Percentiles rank a stretch among this genome's conserved stretches.
phyloP scores from a whole-genome alignment of 1,284 basidiomycete species.

The Austroboletus niveus region DNA sequence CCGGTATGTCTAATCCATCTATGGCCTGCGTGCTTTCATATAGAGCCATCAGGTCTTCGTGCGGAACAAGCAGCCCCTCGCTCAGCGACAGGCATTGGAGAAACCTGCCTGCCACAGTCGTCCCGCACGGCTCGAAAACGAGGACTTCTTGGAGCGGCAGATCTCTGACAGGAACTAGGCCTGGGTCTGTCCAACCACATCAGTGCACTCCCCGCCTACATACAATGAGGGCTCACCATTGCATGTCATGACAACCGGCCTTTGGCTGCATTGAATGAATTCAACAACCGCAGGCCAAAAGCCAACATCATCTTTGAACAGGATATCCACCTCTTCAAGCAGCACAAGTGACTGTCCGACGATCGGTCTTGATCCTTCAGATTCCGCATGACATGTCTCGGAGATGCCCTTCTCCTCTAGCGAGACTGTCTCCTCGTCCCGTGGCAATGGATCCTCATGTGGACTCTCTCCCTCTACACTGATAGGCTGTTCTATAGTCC shows the following conservation, averaged over 20 bases:
- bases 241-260: slow-evolving; percentile 90
- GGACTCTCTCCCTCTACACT: slow-evolving; percentile 13
- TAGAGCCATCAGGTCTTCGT: slow-evolving; percentile 37
- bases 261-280: slow-evolving; percentile 76
- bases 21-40: slow-evolving; percentile 34
- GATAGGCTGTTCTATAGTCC: slow-evolving; percentile 23
- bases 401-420: slow-evolving; percentile 1
- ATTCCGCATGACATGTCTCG: slow-evolving; percentile 8
- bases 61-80: slow-evolving; percentile 50
- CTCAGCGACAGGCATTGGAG: slow-evolving; percentile 63
- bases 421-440: neutral
- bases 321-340: slow-evolving; percentile 95
- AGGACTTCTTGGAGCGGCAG: slow-evolving; percentile 80
- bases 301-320: slow-evolving; percentile 86
- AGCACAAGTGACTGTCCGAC: slow-evolving; percentile 86
- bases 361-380: slow-evolving; percentile 17
- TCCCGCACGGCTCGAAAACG: slow-evolving; percentile 60
- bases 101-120: slow-evolving; percentile 65
- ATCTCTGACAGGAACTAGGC: slow-evolving; percentile 64
- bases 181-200: slow-evolving; percentile 52
- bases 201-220: slow-evolving; percentile 9
- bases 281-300: slow-evolving; percentile 89
- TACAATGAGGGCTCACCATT: slow-evolving; percentile 62
- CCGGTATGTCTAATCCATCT: slow-evolving; percentile 27
- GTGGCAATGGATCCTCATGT: slow-evolving; percentile 1